Base-by-base conservation (phyloP, 805 yeast genomes). In the Tetrapisispora phaffii region DNA sequence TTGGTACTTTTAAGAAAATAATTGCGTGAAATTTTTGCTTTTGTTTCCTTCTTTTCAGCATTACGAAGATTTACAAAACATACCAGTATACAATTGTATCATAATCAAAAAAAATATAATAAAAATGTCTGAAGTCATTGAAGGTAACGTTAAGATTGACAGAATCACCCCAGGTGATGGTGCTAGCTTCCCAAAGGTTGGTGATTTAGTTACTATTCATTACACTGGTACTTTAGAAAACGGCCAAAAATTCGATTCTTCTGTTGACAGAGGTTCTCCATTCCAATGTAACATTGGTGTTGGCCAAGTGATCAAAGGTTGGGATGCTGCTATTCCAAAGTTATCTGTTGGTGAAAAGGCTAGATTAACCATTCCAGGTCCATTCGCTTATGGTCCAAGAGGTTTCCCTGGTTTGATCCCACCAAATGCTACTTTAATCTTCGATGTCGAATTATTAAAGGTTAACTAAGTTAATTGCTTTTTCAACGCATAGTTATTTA, bases 331-430 rank as follows among this genome's bases (percentile, higher is more conserved):
- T 50, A 86, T 88, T 65, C 96, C 97, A 45, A 80, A 88, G 69
- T 75, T 90, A 65, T 83, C 95, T 44, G 76, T 88, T 42, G 97
- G 97, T 59, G 87, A 93, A 71, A 85, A 83, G 74, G 96, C 97
- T 42, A 76, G 83, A 64, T 74, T 90, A 63, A 87, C 94, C 58
- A 87, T 90, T 59, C 94, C 96, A 59, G 95, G 96, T 54, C 78
- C 80, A 59, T 83, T 85, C 71, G 97, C 94, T 56, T 90, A 90
- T 70, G 97, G 97, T 51, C 76, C 77, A 53, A 81, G 95, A 70
- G 97, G 97, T 41, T 87, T 84, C 80, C 97, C 97, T 56, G 96
- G 96, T 56, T 73, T 87, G 63, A 90, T 90, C 63, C 97, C 97
- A 54, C 96, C 96, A 57, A 87, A 86, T 68, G 94, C 97, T 53